phyloP scores from a whole-genome alignment of 495 filamentous ascomycete species.

The Penicillium diatomitis region DNA sequence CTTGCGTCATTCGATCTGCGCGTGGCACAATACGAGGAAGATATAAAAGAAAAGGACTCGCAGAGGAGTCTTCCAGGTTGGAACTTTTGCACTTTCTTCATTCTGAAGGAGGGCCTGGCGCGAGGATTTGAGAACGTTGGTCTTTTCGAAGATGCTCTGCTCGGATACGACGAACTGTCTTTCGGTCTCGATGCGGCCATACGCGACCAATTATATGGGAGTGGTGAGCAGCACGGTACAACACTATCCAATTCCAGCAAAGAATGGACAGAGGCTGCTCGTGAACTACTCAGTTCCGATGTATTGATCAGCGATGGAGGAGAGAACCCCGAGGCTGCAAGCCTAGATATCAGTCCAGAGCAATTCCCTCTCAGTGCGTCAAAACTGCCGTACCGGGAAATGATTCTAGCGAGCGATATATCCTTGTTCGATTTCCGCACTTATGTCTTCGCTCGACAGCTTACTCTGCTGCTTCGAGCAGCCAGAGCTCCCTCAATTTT shows the following conservation, averaged over 20 bases:
- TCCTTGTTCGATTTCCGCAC: conserved; percentile 95
- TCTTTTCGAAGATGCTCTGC: conserved; percentile 86
- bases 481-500: conserved; percentile 49
- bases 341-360: conserved; percentile 23
- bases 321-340: conserved; percentile 9
- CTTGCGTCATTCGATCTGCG: conserved; percentile 83
- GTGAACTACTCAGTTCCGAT: conserved; percentile 32
- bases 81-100: conserved; percentile 99
- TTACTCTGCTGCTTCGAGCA: conserved; percentile 72
- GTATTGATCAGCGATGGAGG: conserved; percentile 5
- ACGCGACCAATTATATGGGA: conserved; percentile 55
- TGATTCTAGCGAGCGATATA: conserved; percentile 91
- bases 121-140: conserved; percentile 94
- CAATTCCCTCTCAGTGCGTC: conserved; percentile 55
- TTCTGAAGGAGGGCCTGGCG: conserved; percentile 90
- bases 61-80: conserved; percentile 86
- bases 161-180: conserved; percentile 85
- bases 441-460: conserved; percentile 88
- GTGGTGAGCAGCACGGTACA: conserved; percentile 50
- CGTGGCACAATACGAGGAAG: conserved; percentile 91
- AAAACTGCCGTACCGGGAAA: conserved; percentile 79
- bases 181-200: conserved; percentile 76
- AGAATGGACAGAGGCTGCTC: conserved; percentile 53
- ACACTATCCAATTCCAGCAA: conserved; percentile 60
- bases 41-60: conserved; percentile 86